Evolutionary conservation across 139 green algal species (phyloP), one percentile per base, ranked within the genome.

Genomic region (Coccomyxa sp.): DNA sequence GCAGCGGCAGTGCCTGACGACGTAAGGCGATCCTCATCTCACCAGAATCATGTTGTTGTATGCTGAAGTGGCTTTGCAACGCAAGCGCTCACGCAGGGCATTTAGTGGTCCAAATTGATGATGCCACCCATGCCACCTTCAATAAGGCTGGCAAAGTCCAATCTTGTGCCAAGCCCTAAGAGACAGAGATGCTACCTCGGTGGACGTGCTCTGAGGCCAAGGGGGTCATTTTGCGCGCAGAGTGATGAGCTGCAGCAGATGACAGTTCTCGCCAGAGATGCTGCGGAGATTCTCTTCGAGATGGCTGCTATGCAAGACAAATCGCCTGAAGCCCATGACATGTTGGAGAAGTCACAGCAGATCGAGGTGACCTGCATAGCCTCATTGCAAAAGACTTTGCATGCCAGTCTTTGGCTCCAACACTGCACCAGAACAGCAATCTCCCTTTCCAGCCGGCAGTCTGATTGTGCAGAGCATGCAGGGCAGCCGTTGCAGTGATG

Each of bases 251-350:
- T 91, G 29, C 74, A 72, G 70, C 39, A 80, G 41, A 55, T 88
- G 22, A 70, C 73, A 7, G 39, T 76, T 3, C 82, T 91, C 55
- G 80, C 84, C 2, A 70, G 70, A 34, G 87, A 91, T 6, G 87
- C 87, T 36, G 82, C 83, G 37, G 87, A 85, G 39, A 82, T 91
- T 29, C 55, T 91, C 68, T 91, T 82, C 80, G 87, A 91, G 78
- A 86, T 91, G 85, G 87, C 85, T 36, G 87, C 86, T 31, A 86
- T 90, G 82, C 80, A 85, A 29, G 83, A 88, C 38, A 68, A 37
- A 27, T 79, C 82, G 40, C 78, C 75, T 2, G 85, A 79, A 29
- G 69, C 83, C 7, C 50, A 44, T 2, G 85, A 91, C 34, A 90
- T 91, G 83, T 77, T 81, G 69, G 41, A 54, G 40, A 88, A 88